Conservation (phyloP, 495 filamentous ascomycete species). For the Patellaria atrata region DNA sequence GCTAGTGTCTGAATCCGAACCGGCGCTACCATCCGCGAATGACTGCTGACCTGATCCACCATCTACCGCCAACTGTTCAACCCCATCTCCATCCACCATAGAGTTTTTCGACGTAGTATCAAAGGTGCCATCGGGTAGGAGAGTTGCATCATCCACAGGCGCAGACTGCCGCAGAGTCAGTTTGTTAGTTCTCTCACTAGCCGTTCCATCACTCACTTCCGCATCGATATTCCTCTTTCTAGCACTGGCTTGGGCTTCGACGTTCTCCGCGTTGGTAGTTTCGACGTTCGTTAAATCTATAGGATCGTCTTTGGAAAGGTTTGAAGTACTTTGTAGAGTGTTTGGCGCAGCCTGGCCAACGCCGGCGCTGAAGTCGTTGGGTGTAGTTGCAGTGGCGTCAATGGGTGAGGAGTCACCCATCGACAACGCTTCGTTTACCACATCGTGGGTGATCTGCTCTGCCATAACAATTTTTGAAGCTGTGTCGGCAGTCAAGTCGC, state of each 20-base stretch:
- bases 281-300: slow-evolving; percentile 6
- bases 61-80: slow-evolving; percentile 12
- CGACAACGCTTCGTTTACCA: slow-evolving; percentile 66
- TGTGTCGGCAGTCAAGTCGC: slow-evolving; percentile 25
- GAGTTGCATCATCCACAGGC: not conserved
- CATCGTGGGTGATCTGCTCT: slow-evolving; percentile 63
- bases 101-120: slow-evolving; percentile 17
- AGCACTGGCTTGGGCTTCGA: slow-evolving; percentile 2
- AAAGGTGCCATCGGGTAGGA: slow-evolving; percentile 1
- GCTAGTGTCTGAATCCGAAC: slow-evolving; percentile 53
- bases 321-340: slow-evolving; percentile 17
- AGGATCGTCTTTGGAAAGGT: slow-evolving; percentile 7
- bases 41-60: slow-evolving; percentile 8
- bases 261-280: slow-evolving; percentile 5
- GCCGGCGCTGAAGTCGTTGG: slow-evolving; percentile 39
- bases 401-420: slow-evolving; percentile 56
- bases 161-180: not conserved
- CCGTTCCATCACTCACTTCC: slow-evolving; percentile 1
- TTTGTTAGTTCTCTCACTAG: slow-evolving; percentile 11
- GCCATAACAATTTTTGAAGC: slow-evolving; percentile 63
- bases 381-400: slow-evolving; percentile 56
- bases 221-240: slow-evolving; percentile 7
- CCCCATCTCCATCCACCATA: slow-evolving; percentile 18
- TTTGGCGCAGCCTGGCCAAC: slow-evolving; percentile 38
- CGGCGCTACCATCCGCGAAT: slow-evolving; percentile 27